These are phyloP conservation scores for Phytophthora rubi DNA, from an alignment of 352 stramenopile genomes.

Conservation along the genomic window DNA sequence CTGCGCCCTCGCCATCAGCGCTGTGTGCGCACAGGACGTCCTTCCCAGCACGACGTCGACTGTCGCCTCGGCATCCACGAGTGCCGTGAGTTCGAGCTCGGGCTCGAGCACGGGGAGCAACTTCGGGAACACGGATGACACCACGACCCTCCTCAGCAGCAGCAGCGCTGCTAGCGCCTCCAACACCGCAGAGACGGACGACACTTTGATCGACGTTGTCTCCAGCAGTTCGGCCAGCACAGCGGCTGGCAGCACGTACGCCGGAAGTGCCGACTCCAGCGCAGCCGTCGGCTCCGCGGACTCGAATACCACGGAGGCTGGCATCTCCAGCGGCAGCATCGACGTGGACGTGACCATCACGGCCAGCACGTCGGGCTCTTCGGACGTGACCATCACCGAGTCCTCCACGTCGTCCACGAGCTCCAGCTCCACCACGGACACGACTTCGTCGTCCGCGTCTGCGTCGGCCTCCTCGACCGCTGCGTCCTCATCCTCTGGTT, in stretches of 20 bases:
- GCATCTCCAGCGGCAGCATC: constrained; percentile 20
- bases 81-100: constrained; percentile 17
- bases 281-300: constrained; percentile 45
- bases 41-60: constrained; percentile 5
- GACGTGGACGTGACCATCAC: constrained; percentile 27
- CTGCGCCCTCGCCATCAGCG: constrained; percentile 27
- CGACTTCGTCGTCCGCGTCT: constrained; percentile 15
- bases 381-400: constrained; percentile 16
- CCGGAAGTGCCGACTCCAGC: constrained; percentile 9
- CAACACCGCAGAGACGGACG: constrained; percentile 14
- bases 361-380: constrained; percentile 17
- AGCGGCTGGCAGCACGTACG: constrained; percentile 14
- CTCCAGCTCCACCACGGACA: constrained; percentile 20
- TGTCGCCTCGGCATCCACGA: constrained; percentile 15
- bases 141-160: background rate
- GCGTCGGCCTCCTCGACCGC: constrained; percentile 13
- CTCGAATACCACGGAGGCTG: constrained; percentile 22
- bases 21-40: constrained; percentile 24
- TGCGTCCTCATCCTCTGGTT: constrained; percentile 24
- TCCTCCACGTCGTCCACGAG: constrained; percentile 16
- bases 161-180: background rate
- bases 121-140: background rate
- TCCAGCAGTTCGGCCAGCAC: constrained; percentile 9
- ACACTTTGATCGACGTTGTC: constrained; percentile 24
- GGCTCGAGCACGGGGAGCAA: constrained; percentile 3